phyloP scores from a whole-genome alignment of 2,329 filamentous ascomycete genomes.

The Aaosphaeria arxii region DNA sequence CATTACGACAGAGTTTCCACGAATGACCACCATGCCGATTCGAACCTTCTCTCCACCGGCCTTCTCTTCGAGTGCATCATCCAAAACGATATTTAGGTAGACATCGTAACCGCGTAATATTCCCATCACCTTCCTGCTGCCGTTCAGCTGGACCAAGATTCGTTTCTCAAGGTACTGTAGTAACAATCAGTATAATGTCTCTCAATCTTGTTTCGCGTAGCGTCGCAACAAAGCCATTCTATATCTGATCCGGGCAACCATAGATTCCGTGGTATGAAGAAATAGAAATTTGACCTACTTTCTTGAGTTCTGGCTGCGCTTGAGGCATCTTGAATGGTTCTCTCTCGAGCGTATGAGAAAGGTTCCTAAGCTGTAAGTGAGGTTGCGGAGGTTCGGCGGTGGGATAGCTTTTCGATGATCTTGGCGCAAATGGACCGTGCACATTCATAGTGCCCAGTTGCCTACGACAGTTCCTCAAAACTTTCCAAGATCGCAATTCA shows the following conservation, averaged over 20 bases:
- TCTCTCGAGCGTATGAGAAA: background rate
- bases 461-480: no score
- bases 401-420: constrained; percentile 5
- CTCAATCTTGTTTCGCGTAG: no score
- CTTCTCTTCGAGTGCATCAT: constrained; percentile 95
- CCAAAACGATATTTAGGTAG: constrained; percentile 96
- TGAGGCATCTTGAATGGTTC: constrained; percentile 73
- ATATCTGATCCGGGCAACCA: no score
- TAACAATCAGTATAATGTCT: constrained; percentile 14
- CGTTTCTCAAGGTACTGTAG: constrained; percentile 96
- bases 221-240: no score
- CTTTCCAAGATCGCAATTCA: no score
- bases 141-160: constrained; percentile 95
- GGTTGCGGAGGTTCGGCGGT: background rate
- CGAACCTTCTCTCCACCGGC: constrained; percentile 83
- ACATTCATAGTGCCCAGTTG: background rate
- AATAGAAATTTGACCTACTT: constrained; percentile 55
- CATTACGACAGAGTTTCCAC: constrained; percentile 98
- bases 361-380: constrained; percentile 1
- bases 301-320: constrained; percentile 98
- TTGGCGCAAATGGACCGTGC: background rate
- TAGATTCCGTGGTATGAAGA: background rate
- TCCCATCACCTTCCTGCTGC: constrained; percentile 94
- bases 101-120: constrained; percentile 96
- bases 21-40: constrained; percentile 94